Base-by-base conservation (phyloP, 805 yeast genomes). In the Saccharomycopsis lassenensis region DNA sequence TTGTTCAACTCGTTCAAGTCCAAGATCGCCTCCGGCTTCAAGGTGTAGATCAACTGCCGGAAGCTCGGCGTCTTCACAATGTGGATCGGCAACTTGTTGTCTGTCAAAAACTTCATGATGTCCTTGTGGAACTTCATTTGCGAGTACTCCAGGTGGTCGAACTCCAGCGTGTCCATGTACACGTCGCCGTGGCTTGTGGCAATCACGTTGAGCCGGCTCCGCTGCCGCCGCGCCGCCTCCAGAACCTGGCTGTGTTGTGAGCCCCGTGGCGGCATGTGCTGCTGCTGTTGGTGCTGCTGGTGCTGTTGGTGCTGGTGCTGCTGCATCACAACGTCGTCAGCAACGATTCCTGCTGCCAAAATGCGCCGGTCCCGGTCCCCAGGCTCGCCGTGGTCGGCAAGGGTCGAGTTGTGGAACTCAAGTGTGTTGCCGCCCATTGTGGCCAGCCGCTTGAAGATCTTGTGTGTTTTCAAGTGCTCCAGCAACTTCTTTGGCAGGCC, bases 401-500 rank as follows among this genome's bases (percentile, higher is more conserved):
- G n/a, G n/a, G n/a, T n/a, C n/a, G n/a, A n/a, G n/a, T n/a, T 30
- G 22, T 19, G 39, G 27, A 11, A 35, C 24, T 19, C 30, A 29
- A n/a, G n/a, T n/a, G n/a, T n/a, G n/a, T n/a, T n/a, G n/a, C n/a
- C n/a, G n/a, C n/a, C n/a, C n/a, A n/a, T n/a, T n/a, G n/a, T n/a
- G n/a, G n/a, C n/a, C n/a, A n/a, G n/a, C n/a, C n/a, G n/a, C 35
- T 52, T 59, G 20, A 52, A 54, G 40, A 70, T 57, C 52, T 67
- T 68, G 47, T 72, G 78, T 3, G 76, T 69, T 44, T 65, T 63
- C 44, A 72, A 53, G 48, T 72, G 78, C 49, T 71, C 77, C 33
- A 65, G 63, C 27, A 72, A 55, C 48, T 72, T 72, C 58, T 72
- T 72, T 19, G 78, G 78, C 18, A 71, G 65, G 0, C 77, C 77